Evolutionary conservation across 176 grass and related monocot genomes (phyloP).

Genomic region (Avena eriantha): DNA sequence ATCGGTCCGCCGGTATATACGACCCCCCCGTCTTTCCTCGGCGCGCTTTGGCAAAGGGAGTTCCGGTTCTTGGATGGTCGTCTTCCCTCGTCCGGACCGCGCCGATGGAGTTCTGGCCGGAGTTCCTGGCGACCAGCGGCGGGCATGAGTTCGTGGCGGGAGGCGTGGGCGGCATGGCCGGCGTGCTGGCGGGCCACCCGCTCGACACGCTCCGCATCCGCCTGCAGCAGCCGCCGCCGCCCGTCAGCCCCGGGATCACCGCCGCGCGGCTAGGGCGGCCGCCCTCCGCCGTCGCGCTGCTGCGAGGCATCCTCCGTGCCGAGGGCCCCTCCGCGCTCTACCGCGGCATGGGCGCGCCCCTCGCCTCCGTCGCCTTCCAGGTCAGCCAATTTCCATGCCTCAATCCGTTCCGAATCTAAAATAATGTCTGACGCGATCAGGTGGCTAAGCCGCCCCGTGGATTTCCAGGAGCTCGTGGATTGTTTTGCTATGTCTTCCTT

Average conservation of each 20-base stretch:
- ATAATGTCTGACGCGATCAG: neutral
- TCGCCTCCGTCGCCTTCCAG: slow-evolving; percentile 89
- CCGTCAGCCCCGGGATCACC: slow-evolving; percentile 35
- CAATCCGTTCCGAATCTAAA: neutral
- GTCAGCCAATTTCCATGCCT: slow-evolving; percentile 5
- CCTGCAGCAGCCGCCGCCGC: slow-evolving; percentile 71
- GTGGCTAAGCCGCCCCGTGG: too few relatives aligned
- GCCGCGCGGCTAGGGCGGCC: slow-evolving; percentile 22
- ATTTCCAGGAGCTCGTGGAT: neutral
- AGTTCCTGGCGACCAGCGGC: slow-evolving; percentile 88
- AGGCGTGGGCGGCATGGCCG: slow-evolving; percentile 87
- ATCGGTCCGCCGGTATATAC: neutral
- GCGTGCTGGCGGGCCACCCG: slow-evolving; percentile 83
- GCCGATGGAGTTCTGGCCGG: slow-evolving; percentile 96
- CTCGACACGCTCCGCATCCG: slow-evolving; percentile 96
- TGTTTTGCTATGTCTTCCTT: neutral
- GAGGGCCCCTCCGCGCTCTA: slow-evolving; percentile 92
- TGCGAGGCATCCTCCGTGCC: slow-evolving; percentile 70
- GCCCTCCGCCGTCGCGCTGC: slow-evolving; percentile 55
- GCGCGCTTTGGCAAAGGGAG: neutral
- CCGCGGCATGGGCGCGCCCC: slow-evolving; percentile 93
- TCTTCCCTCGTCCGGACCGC: neutral
- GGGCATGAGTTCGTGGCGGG: slow-evolving; percentile 87
- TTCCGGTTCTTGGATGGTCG: slow-evolving; percentile 26
- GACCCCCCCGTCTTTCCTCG: neutral